Conservation (phyloP, 805 yeast species). For the Saccharomycopsis sp. region DNA sequence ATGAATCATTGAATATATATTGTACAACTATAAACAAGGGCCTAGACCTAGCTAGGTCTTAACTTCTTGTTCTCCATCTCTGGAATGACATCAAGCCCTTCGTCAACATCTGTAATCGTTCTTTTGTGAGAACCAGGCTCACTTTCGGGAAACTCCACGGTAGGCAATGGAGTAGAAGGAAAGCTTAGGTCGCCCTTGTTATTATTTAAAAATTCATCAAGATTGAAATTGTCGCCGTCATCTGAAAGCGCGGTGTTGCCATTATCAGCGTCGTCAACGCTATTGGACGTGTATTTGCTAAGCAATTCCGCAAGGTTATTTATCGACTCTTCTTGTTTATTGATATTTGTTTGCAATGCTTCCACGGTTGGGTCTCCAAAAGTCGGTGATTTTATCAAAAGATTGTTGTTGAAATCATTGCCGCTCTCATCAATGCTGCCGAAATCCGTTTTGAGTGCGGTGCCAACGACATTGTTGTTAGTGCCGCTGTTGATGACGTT, state of each 20-base stretch:
- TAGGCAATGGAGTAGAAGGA: constrained; percentile 3
- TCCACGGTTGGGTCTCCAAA: constrained; percentile 2
- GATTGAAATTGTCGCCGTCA: constrained; percentile 13
- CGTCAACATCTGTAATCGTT: too few relatives aligned
- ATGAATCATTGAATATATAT: too few relatives aligned
- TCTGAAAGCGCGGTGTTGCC: not conserved
- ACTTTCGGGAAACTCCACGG: not conserved
- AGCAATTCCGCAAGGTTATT: constrained; percentile 17
- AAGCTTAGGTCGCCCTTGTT: not conserved
- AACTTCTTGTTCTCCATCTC: too few relatives aligned
- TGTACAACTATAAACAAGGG: too few relatives aligned
- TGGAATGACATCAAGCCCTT: too few relatives aligned
- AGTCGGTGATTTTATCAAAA: not conserved
- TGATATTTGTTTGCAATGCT: constrained; percentile 10
- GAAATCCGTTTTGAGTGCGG: too few relatives aligned
- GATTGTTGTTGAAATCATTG: not conserved
- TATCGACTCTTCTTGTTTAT: constrained; percentile 18
- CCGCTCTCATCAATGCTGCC: too few relatives aligned
- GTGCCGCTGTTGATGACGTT: not conserved
- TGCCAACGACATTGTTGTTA: not conserved
- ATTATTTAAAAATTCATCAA: constrained; percentile 16
- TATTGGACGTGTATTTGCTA: constrained; percentile 11
- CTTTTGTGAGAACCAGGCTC: not conserved
- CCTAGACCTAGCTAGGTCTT: too few relatives aligned
- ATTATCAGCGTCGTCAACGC: constrained; percentile 2